phyloP scores from a whole-genome alignment of 2,329 filamentous ascomycete species.

The Herpotrichia juniperi region DNA sequence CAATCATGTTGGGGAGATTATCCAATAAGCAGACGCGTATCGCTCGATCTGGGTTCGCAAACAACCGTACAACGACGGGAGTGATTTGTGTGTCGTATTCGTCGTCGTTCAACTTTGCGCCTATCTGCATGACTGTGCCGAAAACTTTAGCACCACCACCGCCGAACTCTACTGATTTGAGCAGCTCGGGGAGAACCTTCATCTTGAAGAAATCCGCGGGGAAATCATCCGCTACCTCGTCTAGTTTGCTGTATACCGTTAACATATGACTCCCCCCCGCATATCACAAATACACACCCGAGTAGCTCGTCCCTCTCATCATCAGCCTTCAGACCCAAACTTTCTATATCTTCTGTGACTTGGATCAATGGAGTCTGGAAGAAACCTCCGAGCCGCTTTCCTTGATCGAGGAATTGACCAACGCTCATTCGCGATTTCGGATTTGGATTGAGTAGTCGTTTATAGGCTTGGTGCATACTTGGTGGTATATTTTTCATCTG shows the following conservation, averaged over 20 bases:
- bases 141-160: conserved; percentile 94
- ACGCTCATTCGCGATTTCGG: conserved; percentile 87
- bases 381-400: conserved; percentile 79
- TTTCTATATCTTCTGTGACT: conserved; percentile 90
- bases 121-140: conserved; percentile 86
- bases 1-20: conserved; percentile 88
- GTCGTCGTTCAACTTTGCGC: conserved; percentile 82
- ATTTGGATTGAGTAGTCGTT: conserved; percentile 83
- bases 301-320: conserved; percentile 85
- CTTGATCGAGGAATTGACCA: conserved; percentile 87
- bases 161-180: conserved; percentile 99
- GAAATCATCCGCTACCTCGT: conserved; percentile 88
- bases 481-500: conserved; percentile 87
- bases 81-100: conserved; percentile 87
- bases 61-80: conserved; percentile 85
- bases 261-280: conserved; percentile 9
- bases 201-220: conserved; percentile 98
- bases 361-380: conserved; percentile 94
- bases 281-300: conserved; percentile 53
- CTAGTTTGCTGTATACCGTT: conserved; percentile 66
- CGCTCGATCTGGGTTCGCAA: conserved; percentile 88
- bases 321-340: conserved; percentile 84
- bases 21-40: conserved; percentile 91
- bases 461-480: conserved; percentile 89
- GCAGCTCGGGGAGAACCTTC: conserved; percentile 90